phyloP scores from a whole-genome alignment of 306 rosid genomes.

The Vigna unguiculata region DNA sequence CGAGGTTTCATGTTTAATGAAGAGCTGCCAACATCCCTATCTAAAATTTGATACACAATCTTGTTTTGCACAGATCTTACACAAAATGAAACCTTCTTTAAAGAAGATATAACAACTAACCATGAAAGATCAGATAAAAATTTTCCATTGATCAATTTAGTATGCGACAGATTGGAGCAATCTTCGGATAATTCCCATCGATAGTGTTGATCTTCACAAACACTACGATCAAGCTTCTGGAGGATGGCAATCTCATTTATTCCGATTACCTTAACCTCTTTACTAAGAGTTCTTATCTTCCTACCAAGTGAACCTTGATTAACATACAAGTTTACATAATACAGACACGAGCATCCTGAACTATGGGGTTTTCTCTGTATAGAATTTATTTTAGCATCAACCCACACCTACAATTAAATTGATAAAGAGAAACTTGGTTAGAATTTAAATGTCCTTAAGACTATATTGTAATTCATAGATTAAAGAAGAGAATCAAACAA shows the following conservation, averaged over 20 bases:
- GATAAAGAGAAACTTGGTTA: neutral
- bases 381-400: neutral
- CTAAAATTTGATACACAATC: constrained; percentile 11
- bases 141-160: neutral
- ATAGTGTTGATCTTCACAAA: neutral
- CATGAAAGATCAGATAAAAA: neutral
- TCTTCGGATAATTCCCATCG: neutral
- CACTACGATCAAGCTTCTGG: neutral
- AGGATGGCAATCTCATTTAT: neutral
- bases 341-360: neutral
- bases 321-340: neutral
- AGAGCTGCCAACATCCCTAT: neutral
- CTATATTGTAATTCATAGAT: neutral
- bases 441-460: neutral
- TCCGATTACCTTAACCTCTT: neutral
- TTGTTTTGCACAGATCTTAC: neutral
- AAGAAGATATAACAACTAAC: neutral
- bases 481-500: too few species aligned
- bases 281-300: neutral
- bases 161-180: neutral
- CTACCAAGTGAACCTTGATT: constrained; percentile 8
- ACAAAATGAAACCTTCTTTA: neutral
- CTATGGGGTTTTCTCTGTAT: neutral
- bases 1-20: neutral
- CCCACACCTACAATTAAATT: neutral